Evolutionary conservation across 2,329 filamentous ascomycete genomes (phyloP).

Genomic region (Sclerotinia glacialis): DNA sequence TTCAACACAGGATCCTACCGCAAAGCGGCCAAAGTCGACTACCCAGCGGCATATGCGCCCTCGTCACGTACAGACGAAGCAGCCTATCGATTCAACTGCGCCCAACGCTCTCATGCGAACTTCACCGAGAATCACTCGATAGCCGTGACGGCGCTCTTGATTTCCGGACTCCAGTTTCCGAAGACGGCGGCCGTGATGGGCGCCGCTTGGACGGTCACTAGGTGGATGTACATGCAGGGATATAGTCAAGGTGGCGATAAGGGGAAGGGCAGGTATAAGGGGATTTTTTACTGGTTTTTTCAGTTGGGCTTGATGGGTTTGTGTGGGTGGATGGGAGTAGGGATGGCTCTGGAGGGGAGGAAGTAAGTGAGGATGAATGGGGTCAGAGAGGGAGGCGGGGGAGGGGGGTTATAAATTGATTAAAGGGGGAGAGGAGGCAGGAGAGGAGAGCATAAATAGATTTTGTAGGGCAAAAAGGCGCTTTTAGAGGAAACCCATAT

Average conservation of each 20-base stretch:
- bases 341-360: slow-evolving; percentile 31
- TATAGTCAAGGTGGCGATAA: slow-evolving; percentile 39
- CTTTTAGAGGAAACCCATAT: no score
- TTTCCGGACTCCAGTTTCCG: slow-evolving; percentile 57
- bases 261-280: slow-evolving; percentile 36
- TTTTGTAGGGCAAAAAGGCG: no score
- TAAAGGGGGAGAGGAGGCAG: no score
- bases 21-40: slow-evolving; percentile 52
- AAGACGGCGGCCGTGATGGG: slow-evolving; percentile 50
- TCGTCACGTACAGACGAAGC: slow-evolving; percentile 35
- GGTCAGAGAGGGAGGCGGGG: no score
- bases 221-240: slow-evolving; percentile 54
- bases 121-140: slow-evolving; percentile 60
- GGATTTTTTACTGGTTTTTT: slow-evolving; percentile 30
- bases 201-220: slow-evolving; percentile 50
- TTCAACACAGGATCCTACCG: slow-evolving; percentile 49
- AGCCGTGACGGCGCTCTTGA: slow-evolving; percentile 51
- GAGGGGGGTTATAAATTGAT: neutral
- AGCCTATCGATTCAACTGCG: slow-evolving; percentile 60
- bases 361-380: neutral
- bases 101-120: slow-evolving; percentile 62
- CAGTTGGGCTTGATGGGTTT: slow-evolving; percentile 34
- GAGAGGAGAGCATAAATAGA: no score
- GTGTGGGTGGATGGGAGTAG: slow-evolving; percentile 32
- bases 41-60: slow-evolving; percentile 54